These are phyloP conservation scores for Cercospora canescens DNA, from an alignment of 2,329 filamentous ascomycete genomes.

Conservation along the genomic window DNA sequence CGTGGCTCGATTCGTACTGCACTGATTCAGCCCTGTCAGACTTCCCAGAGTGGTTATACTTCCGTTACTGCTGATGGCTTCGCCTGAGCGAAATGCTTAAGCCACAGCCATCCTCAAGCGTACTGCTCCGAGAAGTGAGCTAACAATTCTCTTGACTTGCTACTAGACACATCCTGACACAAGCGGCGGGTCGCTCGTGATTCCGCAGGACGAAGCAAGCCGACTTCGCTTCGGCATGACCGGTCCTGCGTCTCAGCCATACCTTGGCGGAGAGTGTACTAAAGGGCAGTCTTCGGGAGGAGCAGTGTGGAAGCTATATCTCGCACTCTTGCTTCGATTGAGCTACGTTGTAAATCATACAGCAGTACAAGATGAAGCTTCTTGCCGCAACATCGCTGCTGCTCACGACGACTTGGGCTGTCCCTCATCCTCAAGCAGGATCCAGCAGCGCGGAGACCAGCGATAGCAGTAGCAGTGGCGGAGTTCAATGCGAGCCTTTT, in stretches of 20 bases:
- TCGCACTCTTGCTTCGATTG: neutral
- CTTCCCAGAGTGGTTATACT: neutral
- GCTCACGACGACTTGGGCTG: neutral
- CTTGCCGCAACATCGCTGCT: neutral
- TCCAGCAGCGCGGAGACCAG: neutral
- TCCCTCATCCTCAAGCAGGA: neutral
- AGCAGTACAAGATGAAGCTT: neutral
- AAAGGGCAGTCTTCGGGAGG: neutral
- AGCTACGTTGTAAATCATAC: neutral
- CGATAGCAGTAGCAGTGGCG: neutral
- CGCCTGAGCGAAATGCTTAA: neutral
- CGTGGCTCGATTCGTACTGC: neutral
- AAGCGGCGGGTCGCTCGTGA: neutral
- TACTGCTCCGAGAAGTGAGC: neutral
- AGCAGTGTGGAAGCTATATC: neutral
- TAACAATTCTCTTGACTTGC: neutral
- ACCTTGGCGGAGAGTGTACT: neutral
- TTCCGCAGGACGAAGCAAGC: neutral
- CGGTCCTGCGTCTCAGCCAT: neutral
- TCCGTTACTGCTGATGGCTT: neutral
- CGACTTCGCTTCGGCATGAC: neutral
- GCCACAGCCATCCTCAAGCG: neutral
- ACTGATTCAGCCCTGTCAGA: neutral
- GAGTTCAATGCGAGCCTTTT: neutral
- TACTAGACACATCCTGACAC: neutral